Conservation (phyloP, 306 rosid genomes). For the Medicago lupulina region DNA sequence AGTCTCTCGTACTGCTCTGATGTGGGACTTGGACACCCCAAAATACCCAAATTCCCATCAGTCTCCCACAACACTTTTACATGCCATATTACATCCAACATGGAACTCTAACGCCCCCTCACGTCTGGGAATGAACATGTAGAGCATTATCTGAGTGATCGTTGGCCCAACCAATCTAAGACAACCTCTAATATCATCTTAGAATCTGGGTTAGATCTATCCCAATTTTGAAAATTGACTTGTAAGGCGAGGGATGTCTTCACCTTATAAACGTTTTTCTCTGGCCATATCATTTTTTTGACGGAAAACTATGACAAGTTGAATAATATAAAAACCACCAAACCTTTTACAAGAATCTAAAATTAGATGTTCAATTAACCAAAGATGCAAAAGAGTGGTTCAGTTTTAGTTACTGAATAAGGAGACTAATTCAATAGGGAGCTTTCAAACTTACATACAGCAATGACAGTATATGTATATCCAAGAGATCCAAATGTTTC, state of each 20-base stretch:
- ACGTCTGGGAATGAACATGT: too few species aligned
- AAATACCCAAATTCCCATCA: too few species aligned
- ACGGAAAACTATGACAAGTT: neutral
- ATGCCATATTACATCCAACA: too few species aligned
- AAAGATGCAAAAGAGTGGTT: slow-evolving; percentile 6
- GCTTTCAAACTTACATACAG: slow-evolving; percentile 70
- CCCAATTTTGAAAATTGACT: neutral
- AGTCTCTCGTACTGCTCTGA: too few species aligned
- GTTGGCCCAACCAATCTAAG: too few species aligned
- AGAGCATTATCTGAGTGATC: too few species aligned
- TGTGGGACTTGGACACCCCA: too few species aligned
- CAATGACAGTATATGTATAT: slow-evolving; percentile 77
- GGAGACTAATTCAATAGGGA: slow-evolving; percentile 24
- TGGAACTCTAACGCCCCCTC: too few species aligned
- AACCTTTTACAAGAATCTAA: neutral
- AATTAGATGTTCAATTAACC: slow-evolving; percentile 27
- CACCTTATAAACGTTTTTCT: neutral
- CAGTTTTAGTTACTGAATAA: slow-evolving; percentile 15
- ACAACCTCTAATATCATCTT: too few species aligned
- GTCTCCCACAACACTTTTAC: too few species aligned
- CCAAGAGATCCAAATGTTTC: slow-evolving; percentile 73
- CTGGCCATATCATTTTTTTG: neutral
- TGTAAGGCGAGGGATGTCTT: neutral
- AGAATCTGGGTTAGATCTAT: too few species aligned
- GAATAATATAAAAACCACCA: neutral